A percentile compares a stretch with the other conserved stretches of the same genome.
These are phyloP conservation scores for Bipolaris cookei DNA, from an alignment of 2,329 filamentous ascomycete genomes.

Conservation along the genomic window DNA sequence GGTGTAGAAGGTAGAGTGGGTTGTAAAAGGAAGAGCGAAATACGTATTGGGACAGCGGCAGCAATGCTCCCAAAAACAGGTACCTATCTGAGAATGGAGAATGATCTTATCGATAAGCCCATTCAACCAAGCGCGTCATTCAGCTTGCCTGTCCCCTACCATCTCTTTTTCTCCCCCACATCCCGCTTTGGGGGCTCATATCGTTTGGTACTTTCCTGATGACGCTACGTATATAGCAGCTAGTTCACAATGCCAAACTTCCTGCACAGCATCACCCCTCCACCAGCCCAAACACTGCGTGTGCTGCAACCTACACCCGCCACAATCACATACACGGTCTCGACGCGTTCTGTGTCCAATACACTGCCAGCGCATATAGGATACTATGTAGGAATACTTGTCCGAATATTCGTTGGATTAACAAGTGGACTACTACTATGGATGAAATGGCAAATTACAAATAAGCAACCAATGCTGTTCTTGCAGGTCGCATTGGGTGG, in stretches of 20 bases:
- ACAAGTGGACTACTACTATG: conserved; percentile 49
- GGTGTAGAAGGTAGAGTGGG: background rate
- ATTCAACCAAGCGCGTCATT: conserved; percentile 17
- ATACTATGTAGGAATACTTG: conserved; percentile 53
- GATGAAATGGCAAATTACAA: conserved; percentile 31
- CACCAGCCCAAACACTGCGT: conserved; percentile 34
- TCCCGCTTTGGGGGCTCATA: background rate
- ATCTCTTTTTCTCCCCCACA: conserved; percentile 9
- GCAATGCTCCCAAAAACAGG: conserved; percentile 3
- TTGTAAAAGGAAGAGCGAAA: background rate
- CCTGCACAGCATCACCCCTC: conserved; percentile 36
- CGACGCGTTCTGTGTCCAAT: conserved; percentile 68
- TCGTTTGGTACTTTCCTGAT: background rate
- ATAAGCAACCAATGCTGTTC: conserved; percentile 3
- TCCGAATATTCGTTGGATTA: conserved; percentile 54
- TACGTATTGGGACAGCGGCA: background rate
- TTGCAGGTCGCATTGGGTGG: conserved; percentile 15
- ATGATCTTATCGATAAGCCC: conserved; percentile 10
- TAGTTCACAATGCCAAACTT: conserved; percentile 28
- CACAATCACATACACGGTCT: conserved; percentile 91
- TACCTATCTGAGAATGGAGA: background rate
- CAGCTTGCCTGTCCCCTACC: background rate
- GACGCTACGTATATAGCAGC: conserved; percentile 11
- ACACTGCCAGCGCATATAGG: conserved; percentile 55
- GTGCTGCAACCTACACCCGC: conserved; percentile 67